Evolutionary conservation across 2,329 filamentous ascomycete species (phyloP).

Genomic region (Celoporthe dispersa): DNA sequence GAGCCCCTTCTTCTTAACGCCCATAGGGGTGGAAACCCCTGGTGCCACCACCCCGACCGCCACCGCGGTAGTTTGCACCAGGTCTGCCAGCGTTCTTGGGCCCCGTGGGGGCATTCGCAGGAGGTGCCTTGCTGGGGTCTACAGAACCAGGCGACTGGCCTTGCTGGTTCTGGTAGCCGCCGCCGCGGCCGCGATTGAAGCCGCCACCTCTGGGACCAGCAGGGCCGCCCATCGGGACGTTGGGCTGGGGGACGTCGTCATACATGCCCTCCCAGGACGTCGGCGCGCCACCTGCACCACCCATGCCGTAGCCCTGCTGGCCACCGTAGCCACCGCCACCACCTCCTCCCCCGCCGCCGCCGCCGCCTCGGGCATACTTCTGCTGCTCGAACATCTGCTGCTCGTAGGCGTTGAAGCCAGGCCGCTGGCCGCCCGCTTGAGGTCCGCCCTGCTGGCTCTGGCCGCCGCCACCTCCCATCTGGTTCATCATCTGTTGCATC

Average conservation of each 20-base stretch:
- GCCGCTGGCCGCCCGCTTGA: slow-evolving; percentile 38
- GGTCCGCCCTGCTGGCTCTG: slow-evolving; percentile 42
- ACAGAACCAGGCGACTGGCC: slow-evolving; percentile 44
- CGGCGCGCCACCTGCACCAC: slow-evolving; percentile 59
- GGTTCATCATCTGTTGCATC: slow-evolving; percentile 61
- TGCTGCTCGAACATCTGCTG: slow-evolving; percentile 78
- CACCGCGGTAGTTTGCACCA: slow-evolving; percentile 91
- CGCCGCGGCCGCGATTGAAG: slow-evolving; percentile 41
- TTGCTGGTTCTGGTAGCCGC: slow-evolving; percentile 40
- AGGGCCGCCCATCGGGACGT: slow-evolving; percentile 46
- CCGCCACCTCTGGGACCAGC: slow-evolving; percentile 50
- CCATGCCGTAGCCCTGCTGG: slow-evolving; percentile 41
- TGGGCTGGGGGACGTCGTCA: slow-evolving; percentile 88
- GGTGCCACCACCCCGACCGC: slow-evolving; percentile 74
- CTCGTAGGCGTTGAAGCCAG: slow-evolving; percentile 70
- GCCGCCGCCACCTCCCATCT: slow-evolving; percentile 38
- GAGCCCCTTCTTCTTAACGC: slow-evolving; percentile 15
- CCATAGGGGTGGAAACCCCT: slow-evolving; percentile 81
- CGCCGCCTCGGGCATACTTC: slow-evolving; percentile 68
- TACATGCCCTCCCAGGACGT: slow-evolving; percentile 98
- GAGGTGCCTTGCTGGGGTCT: slow-evolving; percentile 64
- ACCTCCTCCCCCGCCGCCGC: slow-evolving; percentile 45
- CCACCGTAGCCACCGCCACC: slow-evolving; percentile 38
- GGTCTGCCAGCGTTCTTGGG: slow-evolving; percentile 94
- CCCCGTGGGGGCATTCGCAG: slow-evolving; percentile 87